phyloP scores from a whole-genome alignment of 1,284 basidiomycete genomes.

The Bjerkandera adusta region DNA sequence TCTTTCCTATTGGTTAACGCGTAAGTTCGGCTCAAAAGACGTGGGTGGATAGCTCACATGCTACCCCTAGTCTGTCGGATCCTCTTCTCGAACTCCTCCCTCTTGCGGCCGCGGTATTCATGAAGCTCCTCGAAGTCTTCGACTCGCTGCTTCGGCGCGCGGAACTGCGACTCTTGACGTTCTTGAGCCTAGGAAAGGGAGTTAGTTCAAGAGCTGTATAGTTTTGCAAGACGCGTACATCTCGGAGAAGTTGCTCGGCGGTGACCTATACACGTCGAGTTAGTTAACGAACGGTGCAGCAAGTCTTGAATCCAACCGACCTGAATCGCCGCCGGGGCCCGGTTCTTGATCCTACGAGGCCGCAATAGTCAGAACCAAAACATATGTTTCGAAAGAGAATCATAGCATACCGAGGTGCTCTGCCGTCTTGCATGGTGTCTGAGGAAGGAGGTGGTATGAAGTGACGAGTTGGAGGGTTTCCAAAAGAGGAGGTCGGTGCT shows the following conservation, averaged over 20 bases:
- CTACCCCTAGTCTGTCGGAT: slow-evolving; percentile 88
- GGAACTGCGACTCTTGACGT: slow-evolving; percentile 88
- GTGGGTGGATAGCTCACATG: slow-evolving; percentile 47
- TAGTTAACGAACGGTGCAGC: slow-evolving; percentile 13
- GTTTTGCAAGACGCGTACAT: slow-evolving; percentile 47
- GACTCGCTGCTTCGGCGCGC: slow-evolving; percentile 91
- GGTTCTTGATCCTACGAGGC: slow-evolving; percentile 81
- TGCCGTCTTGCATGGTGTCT: slow-evolving; percentile 49
- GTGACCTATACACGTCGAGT: slow-evolving; percentile 66
- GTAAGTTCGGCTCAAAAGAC: slow-evolving; percentile 10
- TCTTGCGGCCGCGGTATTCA: slow-evolving; percentile 93
- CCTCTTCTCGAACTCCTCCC: slow-evolving; percentile 96
- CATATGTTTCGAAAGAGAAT: background rate
- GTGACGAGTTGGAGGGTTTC: too few species aligned
- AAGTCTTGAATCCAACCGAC: slow-evolving; percentile 37
- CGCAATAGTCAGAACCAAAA: slow-evolving; percentile 17
- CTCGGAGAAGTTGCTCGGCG: slow-evolving; percentile 95
- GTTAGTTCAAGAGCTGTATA: slow-evolving; percentile 3
- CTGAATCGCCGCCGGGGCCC: slow-evolving; percentile 90
- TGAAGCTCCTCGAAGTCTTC: slow-evolving; percentile 97
- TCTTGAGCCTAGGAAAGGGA: slow-evolving; percentile 77
- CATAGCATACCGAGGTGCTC: slow-evolving; percentile 46
- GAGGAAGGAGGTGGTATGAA: too few species aligned
- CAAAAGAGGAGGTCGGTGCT: too few species aligned
- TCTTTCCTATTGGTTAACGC: too few species aligned